Percentiles rank a stretch among this genome's conserved stretches.
phyloP scores from a whole-genome alignment of 495 filamentous ascomycete genomes.

The Collariella sp. region DNA sequence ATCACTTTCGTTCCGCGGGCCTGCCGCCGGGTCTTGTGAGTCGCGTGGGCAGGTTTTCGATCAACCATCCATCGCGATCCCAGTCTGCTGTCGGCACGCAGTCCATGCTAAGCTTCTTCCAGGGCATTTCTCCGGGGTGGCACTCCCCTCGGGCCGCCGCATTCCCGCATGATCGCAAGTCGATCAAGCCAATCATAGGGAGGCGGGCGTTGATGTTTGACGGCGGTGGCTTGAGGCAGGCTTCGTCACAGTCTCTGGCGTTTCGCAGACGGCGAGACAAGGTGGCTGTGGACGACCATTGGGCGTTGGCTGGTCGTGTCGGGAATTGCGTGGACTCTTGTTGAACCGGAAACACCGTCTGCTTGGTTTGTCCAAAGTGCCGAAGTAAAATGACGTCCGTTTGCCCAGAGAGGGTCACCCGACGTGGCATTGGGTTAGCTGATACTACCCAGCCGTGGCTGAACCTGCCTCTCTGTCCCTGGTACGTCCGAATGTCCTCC shows the following conservation, averaged over 20 bases:
- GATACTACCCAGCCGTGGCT: neutral
- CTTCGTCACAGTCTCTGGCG: neutral
- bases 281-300: neutral
- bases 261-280: neutral
- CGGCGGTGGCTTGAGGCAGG: neutral
- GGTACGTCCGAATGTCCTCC: no score
- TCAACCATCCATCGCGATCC: neutral
- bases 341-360: neutral
- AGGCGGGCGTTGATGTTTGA: neutral
- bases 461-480: neutral
- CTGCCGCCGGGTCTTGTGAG: neutral
- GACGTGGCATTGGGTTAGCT: neutral
- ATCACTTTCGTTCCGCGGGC: neutral
- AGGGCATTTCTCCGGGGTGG: neutral
- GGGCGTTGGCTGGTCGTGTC: neutral
- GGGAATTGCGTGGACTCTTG: no score
- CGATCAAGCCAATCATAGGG: neutral
- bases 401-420: neutral
- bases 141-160: neutral
- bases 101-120: conserved; percentile 2
- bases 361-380: neutral
- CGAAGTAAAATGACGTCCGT: neutral
- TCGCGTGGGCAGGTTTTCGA: neutral
- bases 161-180: neutral
- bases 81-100: neutral